Percentiles rank a stretch among this genome's conserved stretches.
Conservation (phyloP, 345 rosid species). For the Citrus maxima region DNA sequence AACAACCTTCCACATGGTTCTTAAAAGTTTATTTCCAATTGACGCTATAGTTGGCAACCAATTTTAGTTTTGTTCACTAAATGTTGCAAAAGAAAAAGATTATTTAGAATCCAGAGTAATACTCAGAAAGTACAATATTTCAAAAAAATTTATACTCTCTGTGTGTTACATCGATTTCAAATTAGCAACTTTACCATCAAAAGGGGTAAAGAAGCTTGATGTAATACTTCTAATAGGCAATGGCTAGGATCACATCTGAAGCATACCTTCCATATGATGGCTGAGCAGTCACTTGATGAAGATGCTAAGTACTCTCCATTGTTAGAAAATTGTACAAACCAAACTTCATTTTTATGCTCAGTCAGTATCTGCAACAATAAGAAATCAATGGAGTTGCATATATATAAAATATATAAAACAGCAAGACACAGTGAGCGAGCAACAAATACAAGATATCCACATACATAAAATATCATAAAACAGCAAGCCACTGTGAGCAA, state of each 20-base stretch:
- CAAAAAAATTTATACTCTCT: neutral
- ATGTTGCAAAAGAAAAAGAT: neutral
- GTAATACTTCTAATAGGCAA: neutral
- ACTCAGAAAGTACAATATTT: neutral
- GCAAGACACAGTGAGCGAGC: neutral
- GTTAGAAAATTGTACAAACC: conserved; percentile 89
- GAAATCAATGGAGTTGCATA: conserved; percentile 1
- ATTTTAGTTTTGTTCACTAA: neutral
- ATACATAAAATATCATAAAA: too few relatives aligned
- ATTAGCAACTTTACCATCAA: neutral
- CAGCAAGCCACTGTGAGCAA: too few relatives aligned
- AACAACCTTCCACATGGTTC: neutral
- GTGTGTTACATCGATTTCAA: neutral
- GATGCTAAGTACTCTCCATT: conserved; percentile 81
- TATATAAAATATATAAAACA: neutral
- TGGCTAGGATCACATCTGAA: neutral
- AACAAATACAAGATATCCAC: neutral
- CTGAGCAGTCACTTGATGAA: conserved; percentile 87
- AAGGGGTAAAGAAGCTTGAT: neutral
- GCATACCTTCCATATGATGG: conserved; percentile 90
- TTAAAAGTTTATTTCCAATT: neutral
- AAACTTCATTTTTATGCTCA: conserved; percentile 83
- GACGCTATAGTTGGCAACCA: neutral
- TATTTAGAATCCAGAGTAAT: neutral
- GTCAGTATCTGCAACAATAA: conserved; percentile 62